Evolutionary conservation across 2,329 filamentous ascomycete species (phyloP).

Genomic region (Madurella fahalii): DNA sequence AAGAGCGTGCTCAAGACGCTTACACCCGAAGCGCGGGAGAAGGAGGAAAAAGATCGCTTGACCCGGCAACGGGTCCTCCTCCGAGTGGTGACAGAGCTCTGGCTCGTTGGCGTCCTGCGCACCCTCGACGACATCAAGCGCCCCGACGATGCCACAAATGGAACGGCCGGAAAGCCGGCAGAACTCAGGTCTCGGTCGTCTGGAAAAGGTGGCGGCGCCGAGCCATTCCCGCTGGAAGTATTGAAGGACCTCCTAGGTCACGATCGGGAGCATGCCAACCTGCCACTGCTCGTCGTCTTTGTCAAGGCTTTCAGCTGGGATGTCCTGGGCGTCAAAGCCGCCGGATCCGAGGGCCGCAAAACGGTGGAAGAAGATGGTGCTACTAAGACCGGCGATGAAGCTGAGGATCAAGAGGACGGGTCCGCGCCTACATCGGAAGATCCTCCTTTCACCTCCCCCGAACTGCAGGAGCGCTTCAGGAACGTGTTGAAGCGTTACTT

Average conservation of each 20-base stretch:
- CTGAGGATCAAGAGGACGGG: slow-evolving; percentile 47
- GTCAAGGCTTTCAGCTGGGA: slow-evolving; percentile 98
- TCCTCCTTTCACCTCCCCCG: slow-evolving; percentile 67
- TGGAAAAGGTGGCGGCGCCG: slow-evolving; percentile 64
- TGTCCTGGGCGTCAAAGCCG: slow-evolving; percentile 72
- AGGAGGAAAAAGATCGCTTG: slow-evolving; percentile 92
- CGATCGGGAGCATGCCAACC: slow-evolving; percentile 85
- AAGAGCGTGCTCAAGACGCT: slow-evolving; percentile 76
- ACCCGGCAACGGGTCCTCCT: slow-evolving; percentile 80
- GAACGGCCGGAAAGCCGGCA: slow-evolving; percentile 58
- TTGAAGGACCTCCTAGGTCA: slow-evolving; percentile 92
- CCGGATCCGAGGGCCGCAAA: slow-evolving; percentile 74
- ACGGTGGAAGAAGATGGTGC: slow-evolving; percentile 76
- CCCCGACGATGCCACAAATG: slow-evolving; percentile 61
- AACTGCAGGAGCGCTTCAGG: slow-evolving; percentile 79
- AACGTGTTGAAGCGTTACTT: slow-evolving; percentile 85
- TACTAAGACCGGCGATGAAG: slow-evolving; percentile 42
- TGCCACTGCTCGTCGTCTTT: slow-evolving; percentile 89
- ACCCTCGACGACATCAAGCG: slow-evolving; percentile 67
- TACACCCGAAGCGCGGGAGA: slow-evolving; percentile 77
- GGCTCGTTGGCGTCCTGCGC: slow-evolving; percentile 84
- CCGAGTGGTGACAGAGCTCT: slow-evolving; percentile 89
- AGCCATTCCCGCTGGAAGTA: slow-evolving; percentile 96
- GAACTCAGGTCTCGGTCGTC: slow-evolving; percentile 55
- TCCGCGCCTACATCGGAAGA: slow-evolving; percentile 53